These are phyloP conservation scores for Fagopyrum homotropicum DNA, from an alignment of 148 eudicot species.

Conservation along the genomic window DNA sequence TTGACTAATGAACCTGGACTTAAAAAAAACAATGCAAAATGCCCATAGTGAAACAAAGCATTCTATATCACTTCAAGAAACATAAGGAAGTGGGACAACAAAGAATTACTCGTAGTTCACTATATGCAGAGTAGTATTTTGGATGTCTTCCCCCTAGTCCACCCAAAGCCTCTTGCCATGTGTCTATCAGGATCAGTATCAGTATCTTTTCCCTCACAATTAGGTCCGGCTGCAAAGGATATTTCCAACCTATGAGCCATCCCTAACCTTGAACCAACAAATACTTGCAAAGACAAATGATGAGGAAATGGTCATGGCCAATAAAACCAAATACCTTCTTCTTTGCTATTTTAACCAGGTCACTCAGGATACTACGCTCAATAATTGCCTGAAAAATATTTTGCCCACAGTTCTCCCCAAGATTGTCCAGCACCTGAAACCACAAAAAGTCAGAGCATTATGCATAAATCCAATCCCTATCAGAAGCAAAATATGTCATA, in stretches of 20 bases:
- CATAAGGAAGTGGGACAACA: background rate
- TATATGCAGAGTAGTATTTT: conserved; percentile 74
- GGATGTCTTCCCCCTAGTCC: conserved; percentile 75
- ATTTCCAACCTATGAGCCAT: conserved; percentile 15
- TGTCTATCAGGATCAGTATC: conserved; percentile 46
- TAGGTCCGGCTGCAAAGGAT: conserved; percentile 64
- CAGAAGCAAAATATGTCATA: background rate
- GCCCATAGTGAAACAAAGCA: background rate
- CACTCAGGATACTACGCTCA: conserved; percentile 87
- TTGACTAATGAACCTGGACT: background rate
- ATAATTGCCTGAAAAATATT: conserved; percentile 62
- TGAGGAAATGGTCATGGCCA: background rate
- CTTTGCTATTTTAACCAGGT: conserved; percentile 91
- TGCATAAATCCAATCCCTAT: background rate
- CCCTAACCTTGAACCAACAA: background rate
- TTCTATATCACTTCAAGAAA: background rate
- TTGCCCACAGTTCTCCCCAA: conserved; percentile 89
- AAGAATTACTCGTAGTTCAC: conserved; percentile 64
- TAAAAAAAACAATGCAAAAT: background rate
- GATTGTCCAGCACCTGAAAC: conserved; percentile 75
- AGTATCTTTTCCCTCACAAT: conserved; percentile 82
- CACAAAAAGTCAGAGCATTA: background rate
- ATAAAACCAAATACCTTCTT: conserved; percentile 50
- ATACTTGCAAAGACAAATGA: background rate
- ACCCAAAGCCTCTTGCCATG: conserved; percentile 94